phyloP scores from a whole-genome alignment of 805 yeast genomes.

The Ogataea angusta region DNA sequence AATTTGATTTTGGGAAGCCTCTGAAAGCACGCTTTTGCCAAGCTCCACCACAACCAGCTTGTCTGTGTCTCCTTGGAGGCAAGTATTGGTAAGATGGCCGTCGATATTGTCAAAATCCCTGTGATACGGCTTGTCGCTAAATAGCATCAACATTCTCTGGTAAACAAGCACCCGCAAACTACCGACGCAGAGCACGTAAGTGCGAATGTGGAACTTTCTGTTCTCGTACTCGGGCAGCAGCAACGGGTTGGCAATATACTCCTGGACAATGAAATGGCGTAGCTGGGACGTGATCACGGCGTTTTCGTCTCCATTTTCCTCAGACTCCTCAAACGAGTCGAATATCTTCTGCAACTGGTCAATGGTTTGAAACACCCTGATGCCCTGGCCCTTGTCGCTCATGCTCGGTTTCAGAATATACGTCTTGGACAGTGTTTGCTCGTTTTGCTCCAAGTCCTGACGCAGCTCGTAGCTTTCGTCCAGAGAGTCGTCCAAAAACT shows the following conservation, averaged over 20 bases:
- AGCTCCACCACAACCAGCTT: constrained; percentile 58
- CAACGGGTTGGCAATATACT: constrained; percentile 68
- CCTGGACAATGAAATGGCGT: constrained; percentile 88
- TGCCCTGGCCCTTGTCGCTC: constrained; percentile 98
- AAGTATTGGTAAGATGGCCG: constrained; percentile 92
- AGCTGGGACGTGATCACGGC: constrained; percentile 83
- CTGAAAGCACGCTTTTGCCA: constrained; percentile 43
- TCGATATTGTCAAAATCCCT: constrained; percentile 42
- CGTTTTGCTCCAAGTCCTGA: constrained; percentile 63
- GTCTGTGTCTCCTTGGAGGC: constrained; percentile 57
- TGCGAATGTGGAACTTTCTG: constrained; percentile 85
- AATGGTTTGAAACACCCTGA: constrained; percentile 72
- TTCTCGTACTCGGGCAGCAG: constrained; percentile 55
- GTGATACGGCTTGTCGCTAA: constrained; percentile 58
- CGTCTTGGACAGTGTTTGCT: constrained; percentile 37
- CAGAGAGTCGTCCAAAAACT: constrained; percentile 87
- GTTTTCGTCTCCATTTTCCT: constrained; percentile 53
- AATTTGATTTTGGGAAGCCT: constrained; percentile 38
- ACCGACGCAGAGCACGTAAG: constrained; percentile 76
- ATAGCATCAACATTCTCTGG: constrained; percentile 74
- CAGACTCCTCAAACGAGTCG: constrained; percentile 78
- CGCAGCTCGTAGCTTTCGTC: constrained; percentile 91
- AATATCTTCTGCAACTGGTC: constrained; percentile 81
- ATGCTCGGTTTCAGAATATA: constrained; percentile 96
- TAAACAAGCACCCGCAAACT: constrained; percentile 76